Base-by-base conservation (phyloP, 1,284 basidiomycete genomes). In the Exobasidium rhododendri region DNA sequence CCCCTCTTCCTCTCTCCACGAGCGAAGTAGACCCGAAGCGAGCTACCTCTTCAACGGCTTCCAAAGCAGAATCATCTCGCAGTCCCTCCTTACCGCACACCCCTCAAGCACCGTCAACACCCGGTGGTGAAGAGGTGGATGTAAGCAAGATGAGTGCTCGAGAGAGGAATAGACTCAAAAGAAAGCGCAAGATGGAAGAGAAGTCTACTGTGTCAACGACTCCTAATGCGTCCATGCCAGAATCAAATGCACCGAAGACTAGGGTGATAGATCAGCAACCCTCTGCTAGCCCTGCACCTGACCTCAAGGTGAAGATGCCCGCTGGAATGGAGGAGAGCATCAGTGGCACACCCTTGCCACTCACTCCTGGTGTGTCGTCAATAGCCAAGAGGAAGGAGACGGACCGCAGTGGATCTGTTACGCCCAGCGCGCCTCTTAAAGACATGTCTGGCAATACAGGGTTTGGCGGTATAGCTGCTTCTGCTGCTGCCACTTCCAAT, bases 111-210 rank as follows among this genome's bases (percentile, higher is more conserved):
- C n/a, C 47, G 13, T 20, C 47, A 50, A 50, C 47, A 4, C 47
- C 47, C 22, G 20, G 26, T 6, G 26, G 4, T 20, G 73, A 70
- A 6, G 73, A 74, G n/a, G 63, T 73, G 43, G 73, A 74, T 58
- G 57, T 74, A 61, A 71, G 73, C 59, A 68, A 73, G 56, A 69
- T 79, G 47, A 76, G 73, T 47, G 91, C 91, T 17, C 85, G 92
- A 53, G 92, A 96, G 78, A 87, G 89, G 35, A 96, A 94, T 78
- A 85, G 91, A 51, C 83, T 94, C 35, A 96, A 96, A 78, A 85
- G 92, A 20, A 94, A 94, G 75, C 87, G 92, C 55, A 96, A 94
- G 76, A 83, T 86, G 14, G 91, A 91, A n/a, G 91, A 88, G 70
- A 81, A 81, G 55, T 54, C 52, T 10, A 10, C 35, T 7, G 10